Evolutionary conservation across 768 basidiomycete species (phyloP), one percentile per base, ranked within the genome.

Genomic region (Leucosporidium scottii): DNA sequence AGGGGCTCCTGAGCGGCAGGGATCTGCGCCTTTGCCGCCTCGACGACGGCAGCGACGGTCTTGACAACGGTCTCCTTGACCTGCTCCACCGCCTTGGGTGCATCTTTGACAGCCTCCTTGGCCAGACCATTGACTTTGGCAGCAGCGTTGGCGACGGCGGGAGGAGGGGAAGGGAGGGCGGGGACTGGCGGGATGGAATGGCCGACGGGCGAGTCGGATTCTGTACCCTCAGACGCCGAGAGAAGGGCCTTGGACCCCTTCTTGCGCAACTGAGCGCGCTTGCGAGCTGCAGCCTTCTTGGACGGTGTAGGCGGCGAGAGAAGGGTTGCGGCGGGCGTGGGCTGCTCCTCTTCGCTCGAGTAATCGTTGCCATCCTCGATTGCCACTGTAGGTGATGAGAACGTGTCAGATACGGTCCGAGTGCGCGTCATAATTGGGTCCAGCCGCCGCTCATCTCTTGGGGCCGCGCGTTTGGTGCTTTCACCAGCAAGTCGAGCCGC

Each of bases 221-320:
- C 67, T 4, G 39, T 44, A 15, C 50, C 53, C 15, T 28, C 58
- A 18, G 47, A 50, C 48, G 49, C 27, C 25, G 15, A 9, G 47
- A 70, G 59, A 48, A 36, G 36, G 50, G 39, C 7, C 17, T 62
- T 34, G 12, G 66, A 65, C 8, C n/a, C n/a, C 56, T 71, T 47
- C 53, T 71, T 71, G 56, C 70, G 66, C 7, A 71, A 64, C 48
- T 67, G 61, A 10, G 63, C 63, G 7, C 70, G 60, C 36, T 67
- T 64, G 34, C 70, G 66, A 4, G 63, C 63, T 20, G 65, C 56
- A 8, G 70, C 63, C 56, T 71, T 71, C 27, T 71, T 71, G 12
- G 66, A 67, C 27, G 69, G 65, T 18, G 69, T 64, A 7, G 54
- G 27, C 6, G 61, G 36, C 18, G 55, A 31, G 28, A 23, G 30